These are phyloP conservation scores for Claviceps pusilla DNA, from an alignment of 2,329 filamentous ascomycete genomes.

Conservation along the genomic window DNA sequence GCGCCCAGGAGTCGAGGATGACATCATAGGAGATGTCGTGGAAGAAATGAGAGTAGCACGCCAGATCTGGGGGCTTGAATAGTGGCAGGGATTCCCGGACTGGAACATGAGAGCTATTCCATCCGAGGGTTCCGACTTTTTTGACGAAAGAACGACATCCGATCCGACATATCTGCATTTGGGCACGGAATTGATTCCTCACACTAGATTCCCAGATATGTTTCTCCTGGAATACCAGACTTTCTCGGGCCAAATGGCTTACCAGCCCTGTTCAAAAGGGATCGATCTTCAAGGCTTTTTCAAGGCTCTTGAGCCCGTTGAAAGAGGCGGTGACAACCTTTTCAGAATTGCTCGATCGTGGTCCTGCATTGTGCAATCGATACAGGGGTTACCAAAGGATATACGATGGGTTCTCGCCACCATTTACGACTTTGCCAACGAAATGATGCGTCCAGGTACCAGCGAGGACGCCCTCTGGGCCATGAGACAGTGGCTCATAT, in stretches of 20 bases:
- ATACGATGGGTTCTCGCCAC: conserved; percentile 18
- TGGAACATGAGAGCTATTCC: neutral
- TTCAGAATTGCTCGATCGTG: conserved; percentile 17
- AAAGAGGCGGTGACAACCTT: conserved; percentile 10
- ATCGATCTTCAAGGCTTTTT: conserved; percentile 11
- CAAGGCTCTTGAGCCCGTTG: conserved; percentile 9
- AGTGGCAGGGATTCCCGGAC: neutral
- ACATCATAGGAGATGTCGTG: conserved; percentile 2
- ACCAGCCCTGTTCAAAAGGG: conserved; percentile 15
- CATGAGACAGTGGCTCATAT: conserved; percentile 16
- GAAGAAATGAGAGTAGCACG: conserved; percentile 1
- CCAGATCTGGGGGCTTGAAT: neutral
- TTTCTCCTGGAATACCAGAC: conserved; percentile 15
- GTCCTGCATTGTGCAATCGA: conserved; percentile 17
- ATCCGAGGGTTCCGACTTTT: neutral
- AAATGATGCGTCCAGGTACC: conserved; percentile 11
- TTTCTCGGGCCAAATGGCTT: conserved; percentile 13
- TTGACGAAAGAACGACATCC: conserved; percentile 10
- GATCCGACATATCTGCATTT: conserved; percentile 13
- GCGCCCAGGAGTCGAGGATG: neutral
- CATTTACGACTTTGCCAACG: conserved; percentile 17
- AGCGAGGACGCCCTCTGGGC: conserved; percentile 9
- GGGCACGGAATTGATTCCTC: conserved; percentile 10
- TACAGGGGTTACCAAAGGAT: conserved; percentile 11
- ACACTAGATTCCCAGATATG: conserved; percentile 10